phyloP scores from a whole-genome alignment of 495 filamentous ascomycete genomes.

The Articulospora tetracladia region DNA sequence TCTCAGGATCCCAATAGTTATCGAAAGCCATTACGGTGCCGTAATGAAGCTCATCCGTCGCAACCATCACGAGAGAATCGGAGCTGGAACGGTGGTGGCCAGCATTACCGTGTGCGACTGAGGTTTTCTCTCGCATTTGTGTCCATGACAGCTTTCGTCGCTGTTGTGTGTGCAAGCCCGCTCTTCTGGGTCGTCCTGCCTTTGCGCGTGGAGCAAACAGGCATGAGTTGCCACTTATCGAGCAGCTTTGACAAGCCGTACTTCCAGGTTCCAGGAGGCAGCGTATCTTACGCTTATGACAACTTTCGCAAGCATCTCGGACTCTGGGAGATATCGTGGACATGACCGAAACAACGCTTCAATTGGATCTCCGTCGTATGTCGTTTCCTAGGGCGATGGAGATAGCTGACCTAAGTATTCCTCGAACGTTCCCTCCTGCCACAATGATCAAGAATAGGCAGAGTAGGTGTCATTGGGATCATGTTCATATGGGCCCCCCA shows the following conservation, averaged over 20 bases:
- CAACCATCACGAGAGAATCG: background rate
- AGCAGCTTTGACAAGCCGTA: constrained; percentile 7
- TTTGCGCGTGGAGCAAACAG: constrained; percentile 9
- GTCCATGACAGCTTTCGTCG: background rate
- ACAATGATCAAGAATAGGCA: background rate
- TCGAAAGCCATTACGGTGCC: background rate
- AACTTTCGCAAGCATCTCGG: constrained; percentile 10
- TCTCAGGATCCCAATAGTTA: constrained; percentile 6
- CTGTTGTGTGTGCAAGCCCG: constrained; percentile 1
- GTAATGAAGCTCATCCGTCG: background rate
- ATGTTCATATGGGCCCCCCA: background rate
- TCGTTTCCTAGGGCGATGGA: background rate
- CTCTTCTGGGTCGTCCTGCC: constrained; percentile 6
- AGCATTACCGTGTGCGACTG: background rate
- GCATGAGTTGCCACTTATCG: constrained; percentile 4
- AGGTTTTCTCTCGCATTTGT: background rate
- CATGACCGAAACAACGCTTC: background rate
- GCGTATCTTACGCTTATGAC: constrained; percentile 9
- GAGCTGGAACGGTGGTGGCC: background rate
- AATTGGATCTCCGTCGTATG: background rate
- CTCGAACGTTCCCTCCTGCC: background rate
- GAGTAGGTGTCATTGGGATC: background rate
- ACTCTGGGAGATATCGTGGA: constrained; percentile 1
- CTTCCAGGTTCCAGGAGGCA: constrained; percentile 1
- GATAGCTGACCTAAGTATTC: background rate